These are phyloP conservation scores for Ustilago hordei DNA, from an alignment of 1,284 basidiomycete species.

Conservation along the genomic window DNA sequence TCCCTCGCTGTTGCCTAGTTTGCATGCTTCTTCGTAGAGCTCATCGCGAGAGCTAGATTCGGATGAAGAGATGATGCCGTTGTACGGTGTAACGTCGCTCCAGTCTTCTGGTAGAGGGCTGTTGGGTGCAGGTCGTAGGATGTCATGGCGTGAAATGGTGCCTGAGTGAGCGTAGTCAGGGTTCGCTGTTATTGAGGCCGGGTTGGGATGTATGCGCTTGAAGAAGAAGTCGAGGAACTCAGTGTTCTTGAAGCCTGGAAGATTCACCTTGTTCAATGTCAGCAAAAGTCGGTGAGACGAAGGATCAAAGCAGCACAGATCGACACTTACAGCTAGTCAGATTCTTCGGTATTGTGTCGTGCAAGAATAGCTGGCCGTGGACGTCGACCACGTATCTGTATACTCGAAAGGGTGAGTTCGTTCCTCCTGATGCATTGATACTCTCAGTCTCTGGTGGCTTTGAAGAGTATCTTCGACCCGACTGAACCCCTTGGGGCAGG, in stretches of 20 bases:
- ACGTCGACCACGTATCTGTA: conserved; percentile 68
- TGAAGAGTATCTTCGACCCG: not conserved
- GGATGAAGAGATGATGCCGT: conserved; percentile 20
- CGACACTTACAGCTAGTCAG: conserved; percentile 58
- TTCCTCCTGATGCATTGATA: not conserved
- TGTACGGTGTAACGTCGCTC: conserved; percentile 30
- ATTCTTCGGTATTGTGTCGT: conserved; percentile 66
- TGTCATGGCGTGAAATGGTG: conserved; percentile 32
- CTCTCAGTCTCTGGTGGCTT: not conserved
- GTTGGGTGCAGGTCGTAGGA: conserved; percentile 12
- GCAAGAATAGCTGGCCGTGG: conserved; percentile 69
- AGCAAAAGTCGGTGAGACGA: not conserved
- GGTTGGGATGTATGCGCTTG: conserved; percentile 42
- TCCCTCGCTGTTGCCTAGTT: conserved; percentile 44
- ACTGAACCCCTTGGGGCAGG: not conserved
- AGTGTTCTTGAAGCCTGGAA: conserved; percentile 28
- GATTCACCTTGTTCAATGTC: not conserved
- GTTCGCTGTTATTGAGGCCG: conserved; percentile 9
- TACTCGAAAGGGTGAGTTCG: conserved; percentile 33
- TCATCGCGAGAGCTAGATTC: conserved; percentile 14
- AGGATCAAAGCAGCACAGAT: not conserved
- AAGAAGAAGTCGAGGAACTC: conserved; percentile 62
- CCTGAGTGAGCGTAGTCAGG: conserved; percentile 11
- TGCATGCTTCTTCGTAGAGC: conserved; percentile 15
- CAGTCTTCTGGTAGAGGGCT: conserved; percentile 19